Conservation (phyloP, 352 stramenopile species). For the Vaucheria bursata region DNA sequence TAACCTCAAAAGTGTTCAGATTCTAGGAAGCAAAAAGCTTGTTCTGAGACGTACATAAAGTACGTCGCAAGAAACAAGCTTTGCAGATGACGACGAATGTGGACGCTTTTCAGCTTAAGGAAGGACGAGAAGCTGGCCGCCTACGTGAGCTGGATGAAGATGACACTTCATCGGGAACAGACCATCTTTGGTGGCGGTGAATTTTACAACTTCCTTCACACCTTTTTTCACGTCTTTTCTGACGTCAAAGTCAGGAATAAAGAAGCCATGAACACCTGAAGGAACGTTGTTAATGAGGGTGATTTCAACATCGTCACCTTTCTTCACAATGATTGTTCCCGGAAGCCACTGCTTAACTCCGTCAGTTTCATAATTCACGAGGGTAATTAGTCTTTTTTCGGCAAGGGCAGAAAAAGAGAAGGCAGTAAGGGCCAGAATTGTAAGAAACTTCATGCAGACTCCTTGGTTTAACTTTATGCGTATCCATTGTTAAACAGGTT, state of each 20-base stretch:
- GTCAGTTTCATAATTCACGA: not conserved
- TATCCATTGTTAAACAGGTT: too few relatives aligned
- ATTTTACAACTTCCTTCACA: not conserved
- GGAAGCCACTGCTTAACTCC: not conserved
- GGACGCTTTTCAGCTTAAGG: too few relatives aligned
- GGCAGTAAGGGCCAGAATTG: too few relatives aligned
- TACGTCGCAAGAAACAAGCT: too few relatives aligned
- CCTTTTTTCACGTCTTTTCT: not conserved
- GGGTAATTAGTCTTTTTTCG: too few relatives aligned
- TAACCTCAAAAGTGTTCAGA: too few relatives aligned
- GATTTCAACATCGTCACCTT: not conserved
- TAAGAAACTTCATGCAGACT: too few relatives aligned
- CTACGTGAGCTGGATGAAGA: not conserved
- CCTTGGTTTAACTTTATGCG: too few relatives aligned
- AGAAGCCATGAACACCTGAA: not conserved
- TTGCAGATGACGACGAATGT: too few relatives aligned
- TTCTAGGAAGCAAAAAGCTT: too few relatives aligned
- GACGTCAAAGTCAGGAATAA: not conserved
- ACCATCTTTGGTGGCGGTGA: not conserved
- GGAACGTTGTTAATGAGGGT: constrained; percentile 4
- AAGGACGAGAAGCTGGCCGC: not conserved
- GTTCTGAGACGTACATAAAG: too few relatives aligned
- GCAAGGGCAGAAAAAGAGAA: too few relatives aligned
- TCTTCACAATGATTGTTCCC: not conserved
- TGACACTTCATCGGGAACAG: not conserved